Base-by-base conservation (phyloP, 129 eudicot genomes). In the Saussurea involucrata region DNA sequence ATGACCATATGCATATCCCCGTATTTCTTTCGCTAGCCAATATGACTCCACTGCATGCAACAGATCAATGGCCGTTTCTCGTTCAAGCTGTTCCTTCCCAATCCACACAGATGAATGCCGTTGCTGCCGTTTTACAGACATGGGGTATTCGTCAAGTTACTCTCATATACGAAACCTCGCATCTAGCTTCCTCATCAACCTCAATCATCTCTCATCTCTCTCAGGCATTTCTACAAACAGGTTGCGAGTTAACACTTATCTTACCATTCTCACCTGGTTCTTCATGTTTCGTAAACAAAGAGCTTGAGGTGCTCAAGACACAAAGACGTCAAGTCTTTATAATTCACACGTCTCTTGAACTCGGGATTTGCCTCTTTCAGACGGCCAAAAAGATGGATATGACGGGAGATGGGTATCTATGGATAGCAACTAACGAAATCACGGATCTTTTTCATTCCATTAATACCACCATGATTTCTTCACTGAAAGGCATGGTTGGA, bases 351-450 rank as follows among this genome's bases (percentile, higher is more conserved):
- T 75, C 88, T 67, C 7, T 84, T 11, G 76, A 71, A 57, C 63
- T 83, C 18, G 96, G 82, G 1, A 29, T 72, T 42, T 76, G 67
- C 4, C 53, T 90, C 44, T 90, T 88, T 82, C 33, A 75, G 20
- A 63, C 6, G 3, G 96, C 96, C 0, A 78, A 83, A 58, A 40
- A 86, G 53, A 73, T 80, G 82, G 77, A 72, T 0, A 86, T 91
- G 93, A 76, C 76, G 63, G 85, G 78, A n/a, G 78, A 83, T 29
- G 93, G 80, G 17, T 86, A 84, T 78, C 80, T 79, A 28, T 86
- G 93, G 97, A 86, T 91, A 17, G 75, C 72, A 11, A 88, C 88
- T 11, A 86, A n/a, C n/a, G n/a, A n/a, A n/a, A n/a, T n/a, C n/a
- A n/a, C n/a, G n/a, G n/a, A n/a, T n/a, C n/a, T n/a, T n/a, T n/a